Evolutionary conservation across 257 asterid species (phyloP).

Genomic region (Nemophila menziesii): DNA sequence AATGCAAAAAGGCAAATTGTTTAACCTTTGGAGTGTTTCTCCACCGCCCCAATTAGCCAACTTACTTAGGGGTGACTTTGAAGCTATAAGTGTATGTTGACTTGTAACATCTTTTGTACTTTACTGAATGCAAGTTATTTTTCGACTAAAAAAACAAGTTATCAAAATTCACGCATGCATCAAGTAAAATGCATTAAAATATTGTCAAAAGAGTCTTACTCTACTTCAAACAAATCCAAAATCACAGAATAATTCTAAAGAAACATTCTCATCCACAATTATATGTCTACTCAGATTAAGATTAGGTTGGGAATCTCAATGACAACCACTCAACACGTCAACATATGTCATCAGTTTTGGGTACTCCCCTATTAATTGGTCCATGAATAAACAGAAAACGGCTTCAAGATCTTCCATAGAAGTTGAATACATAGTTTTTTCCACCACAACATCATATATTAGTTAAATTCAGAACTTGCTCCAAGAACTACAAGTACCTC

Average conservation of each 20-base stretch:
- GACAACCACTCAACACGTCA: too few species aligned
- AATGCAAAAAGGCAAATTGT: too few species aligned
- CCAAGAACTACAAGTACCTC: background rate
- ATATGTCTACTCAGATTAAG: too few species aligned
- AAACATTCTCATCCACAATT: background rate
- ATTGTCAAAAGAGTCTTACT: background rate
- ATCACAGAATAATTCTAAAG: background rate
- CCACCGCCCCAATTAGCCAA: too few species aligned
- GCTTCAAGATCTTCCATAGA: slow-evolving; percentile 5
- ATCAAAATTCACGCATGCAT: background rate
- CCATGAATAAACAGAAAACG: too few species aligned
- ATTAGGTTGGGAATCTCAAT: background rate
- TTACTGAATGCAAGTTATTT: too few species aligned
- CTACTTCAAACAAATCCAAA: background rate
- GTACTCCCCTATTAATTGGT: too few species aligned
- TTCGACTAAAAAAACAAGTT: too few species aligned
- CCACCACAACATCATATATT: background rate
- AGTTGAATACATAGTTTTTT: background rate
- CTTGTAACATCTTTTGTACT: too few species aligned
- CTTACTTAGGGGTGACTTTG: too few species aligned
- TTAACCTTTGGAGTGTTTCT: too few species aligned
- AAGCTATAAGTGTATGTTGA: too few species aligned
- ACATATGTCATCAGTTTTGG: background rate
- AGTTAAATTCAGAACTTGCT: background rate
- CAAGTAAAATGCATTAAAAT: background rate